Percentiles rank a stretch among this genome's conserved stretches.
phyloP scores from a whole-genome alignment of 2,329 filamentous ascomycete genomes.

The Aspergillus carbonarius region DNA sequence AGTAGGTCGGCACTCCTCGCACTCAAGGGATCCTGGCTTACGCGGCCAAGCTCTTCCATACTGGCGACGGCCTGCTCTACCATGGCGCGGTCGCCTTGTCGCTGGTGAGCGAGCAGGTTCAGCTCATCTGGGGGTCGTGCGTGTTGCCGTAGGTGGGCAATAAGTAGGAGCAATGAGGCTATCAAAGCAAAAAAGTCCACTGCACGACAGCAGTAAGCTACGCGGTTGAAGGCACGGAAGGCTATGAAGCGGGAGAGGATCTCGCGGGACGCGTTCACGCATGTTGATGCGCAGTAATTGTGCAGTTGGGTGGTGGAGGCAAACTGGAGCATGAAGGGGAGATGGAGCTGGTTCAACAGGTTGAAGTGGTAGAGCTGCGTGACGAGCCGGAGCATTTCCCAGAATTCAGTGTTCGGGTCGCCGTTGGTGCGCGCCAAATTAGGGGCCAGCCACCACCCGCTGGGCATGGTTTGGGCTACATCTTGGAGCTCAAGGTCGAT shows the following conservation, averaged over 20 bases:
- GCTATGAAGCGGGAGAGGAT: constrained; percentile 51
- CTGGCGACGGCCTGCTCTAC: constrained; percentile 39
- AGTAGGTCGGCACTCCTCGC: constrained; percentile 23
- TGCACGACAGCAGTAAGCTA: constrained; percentile 24
- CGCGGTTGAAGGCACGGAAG: constrained; percentile 40
- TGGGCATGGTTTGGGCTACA: constrained; percentile 41
- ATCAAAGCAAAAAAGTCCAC: constrained; percentile 29
- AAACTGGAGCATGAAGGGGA: constrained; percentile 55
- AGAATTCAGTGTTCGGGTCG: constrained; percentile 15
- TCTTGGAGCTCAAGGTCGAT: constrained; percentile 38
- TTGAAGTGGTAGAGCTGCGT: constrained; percentile 54
- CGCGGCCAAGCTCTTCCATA: constrained; percentile 31
- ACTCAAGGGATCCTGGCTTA: constrained; percentile 33
- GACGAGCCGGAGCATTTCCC: constrained; percentile 40
- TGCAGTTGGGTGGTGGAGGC: constrained; percentile 34
- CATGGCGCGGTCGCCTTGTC: constrained; percentile 41
- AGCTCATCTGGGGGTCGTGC: neutral
- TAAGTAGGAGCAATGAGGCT: constrained; percentile 25
- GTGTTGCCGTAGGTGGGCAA: constrained; percentile 28
- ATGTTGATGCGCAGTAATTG: constrained; percentile 53
- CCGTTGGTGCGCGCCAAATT: constrained; percentile 5
- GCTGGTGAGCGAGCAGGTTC: constrained; percentile 38
- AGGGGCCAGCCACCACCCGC: constrained; percentile 48
- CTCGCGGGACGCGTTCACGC: constrained; percentile 53
- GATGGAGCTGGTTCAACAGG: constrained; percentile 54